phyloP scores from a whole-genome alignment of 1,284 basidiomycete species.

The Polyporus tsugae region DNA sequence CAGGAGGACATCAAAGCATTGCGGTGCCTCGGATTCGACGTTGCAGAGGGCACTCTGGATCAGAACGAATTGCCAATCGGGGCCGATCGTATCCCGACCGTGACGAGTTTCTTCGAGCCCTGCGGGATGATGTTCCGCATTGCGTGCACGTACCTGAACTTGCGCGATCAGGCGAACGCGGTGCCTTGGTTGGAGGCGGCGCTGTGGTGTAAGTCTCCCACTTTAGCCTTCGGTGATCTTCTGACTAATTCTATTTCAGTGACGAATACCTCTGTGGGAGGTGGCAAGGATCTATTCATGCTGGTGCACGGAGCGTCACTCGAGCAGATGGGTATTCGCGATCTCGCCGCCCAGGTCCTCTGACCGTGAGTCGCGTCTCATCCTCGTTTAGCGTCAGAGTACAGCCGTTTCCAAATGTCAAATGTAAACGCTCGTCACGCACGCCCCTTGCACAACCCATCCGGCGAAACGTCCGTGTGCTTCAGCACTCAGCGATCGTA shows the following conservation, averaged over 20 bases:
- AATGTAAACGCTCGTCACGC: neutral
- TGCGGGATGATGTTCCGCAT: constrained; percentile 29
- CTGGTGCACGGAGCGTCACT: constrained; percentile 25
- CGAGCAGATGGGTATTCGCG: constrained; percentile 17
- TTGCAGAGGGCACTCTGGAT: constrained; percentile 6
- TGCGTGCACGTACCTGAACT: constrained; percentile 22
- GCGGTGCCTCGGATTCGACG: constrained; percentile 23
- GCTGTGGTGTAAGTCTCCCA: constrained; percentile 26
- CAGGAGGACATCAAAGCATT: constrained; percentile 24
- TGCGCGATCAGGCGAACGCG: constrained; percentile 22
- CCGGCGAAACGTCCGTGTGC: constrained; percentile 9
- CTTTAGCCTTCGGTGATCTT: neutral
- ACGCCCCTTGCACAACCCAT: neutral
- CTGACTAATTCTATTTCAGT: constrained; percentile 11
- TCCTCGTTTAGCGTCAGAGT: neutral
- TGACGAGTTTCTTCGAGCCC: constrained; percentile 27
- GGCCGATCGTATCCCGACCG: constrained; percentile 26
- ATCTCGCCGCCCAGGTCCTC: constrained; percentile 20
- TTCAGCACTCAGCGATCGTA: constrained; percentile 16
- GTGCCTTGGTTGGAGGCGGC: constrained; percentile 25
- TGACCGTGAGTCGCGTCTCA: neutral
- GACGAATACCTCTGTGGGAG: constrained; percentile 25
- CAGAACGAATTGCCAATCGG: constrained; percentile 15
- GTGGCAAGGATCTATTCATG: constrained; percentile 29
- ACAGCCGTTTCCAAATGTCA: neutral